A percentile compares a stretch with the other conserved stretches of the same genome.
Conservation (phyloP, 2,329 filamentous ascomycete genomes). For the Phialophora expanda region DNA sequence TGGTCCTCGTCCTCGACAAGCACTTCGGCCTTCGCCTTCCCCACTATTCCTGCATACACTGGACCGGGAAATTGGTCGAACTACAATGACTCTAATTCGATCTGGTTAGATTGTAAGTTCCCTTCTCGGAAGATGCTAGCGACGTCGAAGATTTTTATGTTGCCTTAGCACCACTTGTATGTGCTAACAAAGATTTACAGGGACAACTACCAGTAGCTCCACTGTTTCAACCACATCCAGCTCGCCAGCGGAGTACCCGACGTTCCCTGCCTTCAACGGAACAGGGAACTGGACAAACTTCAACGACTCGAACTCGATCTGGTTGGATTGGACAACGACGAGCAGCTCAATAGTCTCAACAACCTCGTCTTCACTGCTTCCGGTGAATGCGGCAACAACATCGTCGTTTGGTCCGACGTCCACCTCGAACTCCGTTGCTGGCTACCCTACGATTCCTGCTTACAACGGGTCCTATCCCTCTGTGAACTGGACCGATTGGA, state of each 20-base stretch:
- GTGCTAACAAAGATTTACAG: background rate
- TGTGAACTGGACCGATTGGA: slow-evolving; percentile 12
- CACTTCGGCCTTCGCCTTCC: background rate
- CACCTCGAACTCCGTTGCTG: background rate
- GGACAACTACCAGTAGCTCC: background rate
- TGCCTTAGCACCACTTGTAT: background rate
- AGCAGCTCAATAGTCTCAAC: background rate
- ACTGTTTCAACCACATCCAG: background rate
- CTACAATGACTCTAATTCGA: background rate
- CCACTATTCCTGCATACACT: background rate
- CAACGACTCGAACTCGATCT: background rate
- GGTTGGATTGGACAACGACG: slow-evolving; percentile 9
- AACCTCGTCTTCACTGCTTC: slow-evolving; percentile 1
- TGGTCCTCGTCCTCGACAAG: background rate
- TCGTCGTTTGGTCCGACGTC: slow-evolving; percentile 2
- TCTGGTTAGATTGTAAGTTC: background rate
- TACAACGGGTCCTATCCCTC: slow-evolving; percentile 12
- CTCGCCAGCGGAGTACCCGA: background rate
- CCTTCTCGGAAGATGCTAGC: background rate
- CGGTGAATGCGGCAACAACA: slow-evolving; percentile 2
- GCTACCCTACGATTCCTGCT: background rate
- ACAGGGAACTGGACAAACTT: slow-evolving; percentile 8
- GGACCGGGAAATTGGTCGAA: background rate
- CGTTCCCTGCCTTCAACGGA: slow-evolving; percentile 7
- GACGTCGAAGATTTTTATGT: background rate